Evolutionary conservation across 2,329 filamentous ascomycete genomes (phyloP).

Genomic region (Neurospora sp.): DNA sequence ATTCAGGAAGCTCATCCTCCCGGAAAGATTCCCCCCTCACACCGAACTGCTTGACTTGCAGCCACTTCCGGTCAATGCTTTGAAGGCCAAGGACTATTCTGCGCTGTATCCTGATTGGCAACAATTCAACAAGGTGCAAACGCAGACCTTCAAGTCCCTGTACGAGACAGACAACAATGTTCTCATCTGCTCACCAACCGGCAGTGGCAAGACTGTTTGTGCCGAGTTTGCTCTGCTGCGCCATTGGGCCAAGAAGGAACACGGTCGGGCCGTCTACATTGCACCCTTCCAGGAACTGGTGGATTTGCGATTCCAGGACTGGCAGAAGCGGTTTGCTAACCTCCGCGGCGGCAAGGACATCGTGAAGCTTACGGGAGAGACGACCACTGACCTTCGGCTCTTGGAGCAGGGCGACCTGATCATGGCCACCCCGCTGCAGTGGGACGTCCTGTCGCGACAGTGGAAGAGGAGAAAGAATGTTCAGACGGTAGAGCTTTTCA

Average conservation of each 20-base stretch:
- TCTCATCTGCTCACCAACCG: conserved; percentile 83
- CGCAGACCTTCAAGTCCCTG: conserved; percentile 89
- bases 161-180: conserved; percentile 90
- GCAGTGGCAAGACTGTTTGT: conserved; percentile 93
- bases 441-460: conserved; percentile 90
- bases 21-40: conserved; percentile 90
- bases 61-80: conserved; percentile 74
- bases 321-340: conserved; percentile 65
- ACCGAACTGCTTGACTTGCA: conserved; percentile 89
- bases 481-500: conserved; percentile 79
- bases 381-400: conserved; percentile 78
- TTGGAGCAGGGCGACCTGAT: conserved; percentile 82
- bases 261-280: conserved; percentile 81
- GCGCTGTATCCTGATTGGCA: conserved; percentile 74
- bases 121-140: conserved; percentile 95
- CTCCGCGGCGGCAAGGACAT: conserved; percentile 79
- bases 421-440: conserved; percentile 84
- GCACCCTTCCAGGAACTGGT: conserved; percentile 92
- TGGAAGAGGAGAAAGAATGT: conserved; percentile 97
- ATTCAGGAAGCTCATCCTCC: conserved; percentile 88
- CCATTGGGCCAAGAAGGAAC: conserved; percentile 66
- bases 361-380: conserved; percentile 89
- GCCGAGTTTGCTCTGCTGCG: conserved; percentile 87
- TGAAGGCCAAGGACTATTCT: conserved; percentile 78
- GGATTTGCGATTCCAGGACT: conserved; percentile 71